Base-by-base conservation (phyloP, 805 yeast species). In the Schwanniomyces pseudopolymorphus region DNA sequence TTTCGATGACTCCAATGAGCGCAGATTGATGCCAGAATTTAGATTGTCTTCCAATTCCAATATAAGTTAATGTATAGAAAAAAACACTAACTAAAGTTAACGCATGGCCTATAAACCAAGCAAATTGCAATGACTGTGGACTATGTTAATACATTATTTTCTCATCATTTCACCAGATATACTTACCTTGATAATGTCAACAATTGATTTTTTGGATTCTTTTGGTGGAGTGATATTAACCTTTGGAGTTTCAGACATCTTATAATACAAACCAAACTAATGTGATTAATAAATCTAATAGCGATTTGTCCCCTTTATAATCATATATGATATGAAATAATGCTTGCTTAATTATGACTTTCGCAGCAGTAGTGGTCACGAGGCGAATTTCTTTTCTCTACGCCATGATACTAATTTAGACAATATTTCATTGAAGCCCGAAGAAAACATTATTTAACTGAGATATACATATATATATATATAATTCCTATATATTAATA, bases 71-170 rank as follows among this genome's bases (percentile, higher is more conserved):
- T 11, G 60, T 43, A 55, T 55, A 72, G 49, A 69, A 61, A 25
- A 60, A 44, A 25, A 64, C 55, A 37, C 69, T 55, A 11, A 68
- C 5, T 42, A 69, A 57, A 3, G 77, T 71, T 42, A 68, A 48
- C 2, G 65, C 58, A 44, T 72, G 76, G 27, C 77, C 77, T 35
- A 69, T 57, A 63, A 87, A 87, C 96, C 96, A 90, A 4, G 80
- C 83, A 55, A 87, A 86, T 65, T 88, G 91, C 46, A 79, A 63
- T 13, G 83, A 74, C 64, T 77, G 42, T 13, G 8, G 35, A 5
- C 25, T 9, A 39, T 31, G 50, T 52, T 46, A 31, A 9, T n/a
- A 31, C 10, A 9, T 31, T 22, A 22, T 5, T 31, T 31, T 14
- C n/a, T 9, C 5, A 5, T 14, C 5, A 31, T 31, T n/a, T 31